phyloP scores from a whole-genome alignment of 2,329 filamentous ascomycete species.

The Nemania sp. region DNA sequence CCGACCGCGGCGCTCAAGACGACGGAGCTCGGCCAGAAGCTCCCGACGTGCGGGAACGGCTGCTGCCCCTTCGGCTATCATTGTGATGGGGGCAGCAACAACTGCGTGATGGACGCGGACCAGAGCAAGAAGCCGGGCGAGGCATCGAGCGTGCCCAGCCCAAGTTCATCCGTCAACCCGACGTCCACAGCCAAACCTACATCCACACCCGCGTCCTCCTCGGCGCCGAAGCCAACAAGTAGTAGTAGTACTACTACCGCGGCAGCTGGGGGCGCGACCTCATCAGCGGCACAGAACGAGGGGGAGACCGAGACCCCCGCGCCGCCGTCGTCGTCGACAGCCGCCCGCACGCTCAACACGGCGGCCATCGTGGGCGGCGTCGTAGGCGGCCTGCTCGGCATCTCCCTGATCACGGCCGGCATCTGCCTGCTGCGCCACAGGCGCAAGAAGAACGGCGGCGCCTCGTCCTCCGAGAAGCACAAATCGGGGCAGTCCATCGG shows the following conservation, averaged over 20 bases:
- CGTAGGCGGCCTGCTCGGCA: conserved; percentile 33
- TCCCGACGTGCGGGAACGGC: conserved; percentile 61
- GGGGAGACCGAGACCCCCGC: neutral
- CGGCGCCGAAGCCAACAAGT: neutral
- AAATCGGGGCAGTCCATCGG: conserved; percentile 3
- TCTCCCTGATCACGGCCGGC: conserved; percentile 26
- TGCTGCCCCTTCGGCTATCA: conserved; percentile 77
- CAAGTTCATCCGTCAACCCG: conserved; percentile 4
- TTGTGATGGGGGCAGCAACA: conserved; percentile 52
- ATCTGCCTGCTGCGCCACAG: conserved; percentile 29
- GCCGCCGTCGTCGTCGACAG: conserved; percentile 20
- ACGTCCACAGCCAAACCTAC: neutral
- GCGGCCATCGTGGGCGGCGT: conserved; percentile 41
- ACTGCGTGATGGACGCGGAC: conserved; percentile 59
- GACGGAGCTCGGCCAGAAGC: conserved; percentile 58
- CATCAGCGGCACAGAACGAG: neutral
- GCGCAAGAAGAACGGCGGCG: conserved; percentile 24
- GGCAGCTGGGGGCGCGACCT: neutral
- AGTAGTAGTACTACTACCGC: conserved; percentile 16
- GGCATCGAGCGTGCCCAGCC: conserved; percentile 12
- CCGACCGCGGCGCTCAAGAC: conserved; percentile 69
- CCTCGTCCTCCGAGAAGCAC: conserved; percentile 7
- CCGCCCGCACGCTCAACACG: conserved; percentile 30
- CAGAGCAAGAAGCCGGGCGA: conserved; percentile 46
- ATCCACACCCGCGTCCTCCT: conserved; percentile 2